These are phyloP conservation scores for Eutrema heterophyllum DNA, from an alignment of 345 rosid genomes.

Conservation along the genomic window DNA sequence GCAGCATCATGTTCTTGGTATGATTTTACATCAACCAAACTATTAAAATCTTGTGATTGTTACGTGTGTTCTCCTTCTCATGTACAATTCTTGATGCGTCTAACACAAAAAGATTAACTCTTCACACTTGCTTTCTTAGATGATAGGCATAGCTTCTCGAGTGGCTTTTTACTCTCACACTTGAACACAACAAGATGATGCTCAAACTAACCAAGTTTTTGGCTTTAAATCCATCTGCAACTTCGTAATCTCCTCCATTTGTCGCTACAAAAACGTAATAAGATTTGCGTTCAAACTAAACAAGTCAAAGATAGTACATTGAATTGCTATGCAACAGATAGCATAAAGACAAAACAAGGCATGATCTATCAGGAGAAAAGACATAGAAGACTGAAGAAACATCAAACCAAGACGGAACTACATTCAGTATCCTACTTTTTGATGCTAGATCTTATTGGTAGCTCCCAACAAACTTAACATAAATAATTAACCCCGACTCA, in stretches of 20 bases:
- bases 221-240: slow-evolving; percentile 31
- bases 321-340: neutral
- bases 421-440: neutral
- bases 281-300: neutral
- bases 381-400: neutral
- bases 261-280: slow-evolving; percentile 39
- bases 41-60: neutral
- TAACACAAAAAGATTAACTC: neutral
- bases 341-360: neutral
- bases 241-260: slow-evolving; percentile 40
- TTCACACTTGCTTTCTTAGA: neutral
- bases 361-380: neutral
- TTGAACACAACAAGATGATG: neutral
- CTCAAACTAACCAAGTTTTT: slow-evolving; percentile 22
- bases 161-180: neutral
- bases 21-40: slow-evolving; percentile 1
- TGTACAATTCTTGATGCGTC: neutral
- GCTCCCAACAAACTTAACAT: neutral
- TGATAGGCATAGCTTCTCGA: neutral
- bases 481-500: neutral
- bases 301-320: neutral
- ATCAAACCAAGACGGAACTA: neutral
- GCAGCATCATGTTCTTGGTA: neutral
- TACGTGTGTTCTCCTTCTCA: neutral
- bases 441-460: neutral